Evolutionary conservation across 2,329 filamentous ascomycete genomes (phyloP), one percentile per base, ranked within the genome.

Genomic region (Paraphoma chrysanthemicola): DNA sequence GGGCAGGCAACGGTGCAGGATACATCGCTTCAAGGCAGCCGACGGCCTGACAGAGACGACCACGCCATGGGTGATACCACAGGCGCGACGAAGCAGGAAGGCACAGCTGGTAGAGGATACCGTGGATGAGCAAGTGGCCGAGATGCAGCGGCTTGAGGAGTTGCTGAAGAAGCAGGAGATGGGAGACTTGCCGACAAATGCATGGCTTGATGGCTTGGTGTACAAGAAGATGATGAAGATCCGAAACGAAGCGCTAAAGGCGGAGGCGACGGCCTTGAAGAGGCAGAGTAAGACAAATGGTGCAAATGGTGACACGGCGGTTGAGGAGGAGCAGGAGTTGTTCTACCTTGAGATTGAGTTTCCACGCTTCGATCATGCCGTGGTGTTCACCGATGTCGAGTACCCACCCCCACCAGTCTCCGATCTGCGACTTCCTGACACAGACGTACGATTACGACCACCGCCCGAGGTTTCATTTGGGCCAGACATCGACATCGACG

Each of bases 121-220:
- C 1, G 77, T 83, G 1, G 79, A 83, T n/a, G 87, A 90, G 54
- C 89, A 89, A 65, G 88, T 96, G 57, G 88, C 92, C 51, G 95
- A 99, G 77, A 84, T 97, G 59, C 93, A 97, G 68, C 85, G 95
- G 16, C 85, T 99, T 65, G 93, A 98, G 71, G 89, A 88, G 51
- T 78, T 98, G 18, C 90, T 99, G 73, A 99, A 99, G 79, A 96
- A 97, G 78, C 95, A 98, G 72, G 96, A 99, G 73, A 96, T 97
- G 90, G 93, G 93, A 16, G 95, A 99, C 74, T 94, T 99, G 28
- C 88, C 92, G 0, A 87, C 93, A 14, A 90, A 97, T 46, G 92
- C 96, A 68, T 99, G 95, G 96, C 85, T 99, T 43, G 95, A 99
- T 75, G 91, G 95, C 70, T 85, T 98, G 67, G 93, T 97, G 2